Percentiles rank a stretch among this genome's conserved stretches.
These are phyloP conservation scores for Teratosphaeria epicoccoides DNA, from an alignment of 2,329 filamentous ascomycete species.

Conservation along the genomic window DNA sequence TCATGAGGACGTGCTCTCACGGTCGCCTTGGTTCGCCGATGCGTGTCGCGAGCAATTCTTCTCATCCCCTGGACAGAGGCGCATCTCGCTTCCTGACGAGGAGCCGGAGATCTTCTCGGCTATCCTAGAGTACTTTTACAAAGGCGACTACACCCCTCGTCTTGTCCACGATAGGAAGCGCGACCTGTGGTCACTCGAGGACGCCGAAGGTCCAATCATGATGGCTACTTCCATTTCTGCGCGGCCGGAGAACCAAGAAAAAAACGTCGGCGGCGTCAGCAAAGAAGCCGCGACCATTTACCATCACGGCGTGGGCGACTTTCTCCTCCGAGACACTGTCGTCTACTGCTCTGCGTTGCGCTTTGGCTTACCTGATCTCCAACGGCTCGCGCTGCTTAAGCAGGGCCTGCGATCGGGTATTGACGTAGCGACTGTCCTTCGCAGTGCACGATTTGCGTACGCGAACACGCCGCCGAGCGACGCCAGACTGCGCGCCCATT, in stretches of 20 bases:
- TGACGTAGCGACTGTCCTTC: conserved; percentile 81
- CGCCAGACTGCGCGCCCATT: conserved; percentile 87
- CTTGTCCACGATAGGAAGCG: conserved; percentile 76
- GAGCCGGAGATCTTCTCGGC: conserved; percentile 90
- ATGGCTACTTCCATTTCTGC: conserved; percentile 38
- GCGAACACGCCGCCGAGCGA: conserved; percentile 89
- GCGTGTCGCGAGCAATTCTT: conserved; percentile 58
- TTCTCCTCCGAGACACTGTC: conserved; percentile 82
- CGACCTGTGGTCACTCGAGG: conserved; percentile 84
- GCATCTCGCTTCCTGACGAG: conserved; percentile 66
- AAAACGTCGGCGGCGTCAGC: conserved; percentile 37
- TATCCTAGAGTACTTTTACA: conserved; percentile 93
- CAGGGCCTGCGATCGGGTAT: conserved; percentile 89
- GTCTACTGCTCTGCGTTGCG: conserved; percentile 88
- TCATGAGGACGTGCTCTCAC: conserved; percentile 81
- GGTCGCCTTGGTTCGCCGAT: conserved; percentile 66
- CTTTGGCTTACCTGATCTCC: conserved; percentile 86
- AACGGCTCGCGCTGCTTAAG: conserved; percentile 83
- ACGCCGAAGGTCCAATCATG: conserved; percentile 34
- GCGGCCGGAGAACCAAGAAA: conserved; percentile 34
- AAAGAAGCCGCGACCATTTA: conserved; percentile 63
- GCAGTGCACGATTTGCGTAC: conserved; percentile 90
- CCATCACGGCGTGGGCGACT: conserved; percentile 60
- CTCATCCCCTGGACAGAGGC: conserved; percentile 53
- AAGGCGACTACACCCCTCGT: conserved; percentile 88